Base-by-base conservation (phyloP, 1,284 basidiomycete genomes). In the Microbotryum scabiosae region DNA sequence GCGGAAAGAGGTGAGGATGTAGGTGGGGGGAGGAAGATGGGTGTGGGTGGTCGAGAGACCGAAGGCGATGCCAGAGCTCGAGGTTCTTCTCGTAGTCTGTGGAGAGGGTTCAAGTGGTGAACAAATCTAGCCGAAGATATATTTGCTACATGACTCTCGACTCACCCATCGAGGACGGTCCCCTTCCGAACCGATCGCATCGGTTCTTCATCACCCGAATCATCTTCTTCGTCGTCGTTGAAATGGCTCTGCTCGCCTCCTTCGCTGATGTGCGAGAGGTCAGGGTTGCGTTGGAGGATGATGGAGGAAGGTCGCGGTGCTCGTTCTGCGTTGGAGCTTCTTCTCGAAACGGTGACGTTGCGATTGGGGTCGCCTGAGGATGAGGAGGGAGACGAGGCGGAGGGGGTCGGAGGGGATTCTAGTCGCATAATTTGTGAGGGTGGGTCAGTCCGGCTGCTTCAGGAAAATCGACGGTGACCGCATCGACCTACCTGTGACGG, bases 231-330 rank as follows among this genome's bases (percentile, higher is more conserved):
- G 5, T 54, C 62, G 28, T 66, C 65, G 52, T 32, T 50, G 21
- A 66, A 61, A 36, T 61, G 57, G 56, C 65, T 67, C 57, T 64
- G 50, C 14, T 67, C 59, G 49, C 0, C 51, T 21, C 52, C 63
- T 54, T 64, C 63, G 46, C 54, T 56, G 50, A 64, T 64, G 28
- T 55, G 56, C 18, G 56, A 59, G 14, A 64, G 51, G 36, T 64
- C 60, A 8, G 63, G 63, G 8, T 57, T 23, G 30, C n/a, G 51
- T 41, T 41, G 54, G 20, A 59, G 56, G 12, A 56, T 52, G 30
- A 64, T 56, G 6, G 54, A 14, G n/a, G 53, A 36, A 21, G 45
- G 47, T 10, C 21, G 48, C 26, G 56, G 57, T 48, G 36, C 36
- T 41, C 36, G 51, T 28, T 14, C 65, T 4, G 57, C 56, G 25